Base-by-base conservation (phyloP, 2,329 filamentous ascomycete genomes). In the Moelleriella libera region DNA sequence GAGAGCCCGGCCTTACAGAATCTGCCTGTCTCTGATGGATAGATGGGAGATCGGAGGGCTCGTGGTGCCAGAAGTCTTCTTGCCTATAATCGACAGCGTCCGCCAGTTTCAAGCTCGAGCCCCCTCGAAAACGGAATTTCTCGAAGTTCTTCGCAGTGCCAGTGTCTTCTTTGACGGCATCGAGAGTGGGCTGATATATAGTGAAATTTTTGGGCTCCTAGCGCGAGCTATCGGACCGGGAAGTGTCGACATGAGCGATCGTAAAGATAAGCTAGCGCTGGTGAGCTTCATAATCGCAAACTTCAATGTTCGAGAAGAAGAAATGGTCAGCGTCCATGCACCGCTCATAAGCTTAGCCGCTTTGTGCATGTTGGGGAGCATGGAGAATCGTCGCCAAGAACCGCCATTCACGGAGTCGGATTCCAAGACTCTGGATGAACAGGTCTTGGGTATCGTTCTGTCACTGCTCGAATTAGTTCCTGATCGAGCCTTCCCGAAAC, bases 141-240 rank as follows among this genome's bases (percentile, higher is more conserved):
- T 80, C 11, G 92, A 98, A 62, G 88, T 97, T 3, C 74, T 97
- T 54, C 81, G 87, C 54, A 97, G 90, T 60, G 92, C 90, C 5
- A 94, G 85, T 59, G 83, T 92, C 41, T 98, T 98, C 66, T 98
- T 98, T 55, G 92, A 98, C 60, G 90, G 90, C 5, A 90, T 97
- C 40, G 92, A 98, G 64, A 94, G 89, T 57, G 84, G 85, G 6
- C 71, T 97, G 21, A 95, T 98, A 44, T 98, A 94, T 71, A 82
- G 83, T 44, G 87, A 94, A 59, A 72, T 95, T 48, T 69, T 87
- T 48, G 70, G 78, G 10, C 72, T 92, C 41, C 68, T 92, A 50
- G 72, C 73, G 1, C 72, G 80, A 55, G 70, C 76, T n/a, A 67
- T 81, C 47, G 68, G 70, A 2, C 66, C 72, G 5, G 70, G 69